Evolutionary conservation across 768 basidiomycete species (phyloP), one percentile per base, ranked within the genome.

Genomic region (Lactarius deliciosus): DNA sequence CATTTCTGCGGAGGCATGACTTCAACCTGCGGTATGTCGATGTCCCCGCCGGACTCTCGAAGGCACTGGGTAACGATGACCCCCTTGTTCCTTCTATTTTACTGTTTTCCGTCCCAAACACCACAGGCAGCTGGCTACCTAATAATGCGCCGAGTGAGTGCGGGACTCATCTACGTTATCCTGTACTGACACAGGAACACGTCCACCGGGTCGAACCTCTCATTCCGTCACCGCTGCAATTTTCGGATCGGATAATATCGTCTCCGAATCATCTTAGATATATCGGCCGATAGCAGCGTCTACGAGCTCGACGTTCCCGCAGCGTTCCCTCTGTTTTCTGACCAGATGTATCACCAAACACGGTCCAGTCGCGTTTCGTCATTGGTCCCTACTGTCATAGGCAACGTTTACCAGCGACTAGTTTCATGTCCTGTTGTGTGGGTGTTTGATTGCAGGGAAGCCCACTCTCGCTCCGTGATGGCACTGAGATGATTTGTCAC

Each of bases 271-370:
- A 41, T 41, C 15, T 5, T 16, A 41, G 15, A 41, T 0, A 5
- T 41, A 18, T 41, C 40, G 6, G 5, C 40, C 40, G 5, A 18
- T 41, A 41, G 40, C 40, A 41, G 40, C 40, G 40, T 86, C 85
- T 47, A 88, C 90, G 0, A 82, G 82, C 10, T 74, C 74, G 15
- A 65, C 74, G 0, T 80, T 82, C 79, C 78, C 0, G 74, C 74
- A 4, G 76, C 70, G 2, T 81, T 81, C 68, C 81, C 79, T 2
- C 69, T 81, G 41, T 79, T 77, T 59, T 75, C 78, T 18, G 65
- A 66, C 28, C 76, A 76, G 63, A 76, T 80, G 78, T 83, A 79
- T 68, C 63, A n/a, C n/a, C n/a, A 68, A 20, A 67, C 20, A 73
- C 76, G 7, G 79, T 28, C 77, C 78, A 4, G 76, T 76, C 0